Base-by-base conservation (phyloP, 192 early-diverging fungal genomes). In the Coemansia guatemalensis region DNA sequence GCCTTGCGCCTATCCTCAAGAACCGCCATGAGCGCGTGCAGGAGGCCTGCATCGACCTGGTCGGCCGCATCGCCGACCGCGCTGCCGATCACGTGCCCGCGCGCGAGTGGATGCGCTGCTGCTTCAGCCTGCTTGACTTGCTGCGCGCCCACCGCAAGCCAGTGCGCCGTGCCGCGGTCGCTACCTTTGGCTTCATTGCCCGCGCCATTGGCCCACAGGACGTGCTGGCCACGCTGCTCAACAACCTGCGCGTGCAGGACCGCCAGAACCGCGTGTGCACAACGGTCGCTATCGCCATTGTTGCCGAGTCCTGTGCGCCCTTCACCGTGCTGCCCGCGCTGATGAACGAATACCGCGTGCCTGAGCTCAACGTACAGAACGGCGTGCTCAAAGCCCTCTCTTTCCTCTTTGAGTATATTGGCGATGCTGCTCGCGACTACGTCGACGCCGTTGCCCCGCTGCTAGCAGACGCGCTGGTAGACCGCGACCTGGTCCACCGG, bases 321-420 rank as follows among this genome's bases (percentile, higher is more conserved):
- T 99, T 98, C 74, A 99, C 96, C 2, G 95, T 99, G 25, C 81
- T 99, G 9, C 97, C 97, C 0, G 97, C 95, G 0, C 78, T 99
- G 24, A 97, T 99, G 96, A 96, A 97, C 82, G 97, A 99, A 78
- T 99, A 99, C 83, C 91, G 97, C 30, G 96, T 99, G 11, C 97
- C 97, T 0, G 97, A 99, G 61, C 85, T 98, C 27, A 99, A 99
- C 73, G 96, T 99, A n/a, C 97, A 99, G 80, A 98, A 98, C 70
- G 97, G 97, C 67, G 94, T 97, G 0, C 76, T 99, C 32, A 99
- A 99, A 72, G 92, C 92, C 0, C 65, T 99, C 47, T 87, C 92
- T 3, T 99, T 98, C 81, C 78, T 99, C 65, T 99, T 99, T 62
- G 97, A 99, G 87, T 99, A 99, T 66, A 95, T 99, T 75, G 97